Percentiles rank a stretch among this genome's conserved stretches.
Evolutionary conservation across 2,329 filamentous ascomycete genomes (phyloP).

Genomic region (Trichoderma koningii): DNA sequence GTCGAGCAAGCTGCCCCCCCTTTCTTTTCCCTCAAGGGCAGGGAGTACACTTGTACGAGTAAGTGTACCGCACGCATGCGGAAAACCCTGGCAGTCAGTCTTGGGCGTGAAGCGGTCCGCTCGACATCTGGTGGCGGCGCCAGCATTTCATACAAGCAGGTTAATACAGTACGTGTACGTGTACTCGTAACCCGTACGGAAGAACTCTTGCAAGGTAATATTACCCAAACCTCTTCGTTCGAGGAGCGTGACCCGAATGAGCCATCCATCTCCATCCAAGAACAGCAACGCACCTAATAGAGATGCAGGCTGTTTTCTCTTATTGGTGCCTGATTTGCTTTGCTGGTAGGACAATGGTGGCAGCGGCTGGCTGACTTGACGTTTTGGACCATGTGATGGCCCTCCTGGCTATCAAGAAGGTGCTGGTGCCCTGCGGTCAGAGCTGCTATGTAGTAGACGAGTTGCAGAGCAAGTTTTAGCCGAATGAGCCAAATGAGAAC

Average conservation of each 20-base stretch:
- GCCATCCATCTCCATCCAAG: conserved; percentile 20
- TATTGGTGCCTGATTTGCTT: conserved; percentile 24
- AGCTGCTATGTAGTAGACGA: neutral
- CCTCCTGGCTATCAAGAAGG: neutral
- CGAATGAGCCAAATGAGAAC: too few species aligned
- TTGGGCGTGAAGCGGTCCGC: conserved; percentile 11
- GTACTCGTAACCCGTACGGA: too few species aligned
- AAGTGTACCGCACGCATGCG: neutral
- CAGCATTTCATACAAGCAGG: neutral
- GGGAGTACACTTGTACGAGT: neutral
- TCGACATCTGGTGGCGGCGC: neutral
- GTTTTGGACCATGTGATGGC: neutral
- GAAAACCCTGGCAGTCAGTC: conserved; percentile 5
- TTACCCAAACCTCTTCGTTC: too few species aligned
- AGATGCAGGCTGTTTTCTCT: neutral
- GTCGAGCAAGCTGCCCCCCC: conserved; percentile 7
- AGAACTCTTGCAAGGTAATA: too few species aligned
- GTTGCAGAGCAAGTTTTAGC: too few species aligned
- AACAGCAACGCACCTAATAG: conserved; percentile 25
- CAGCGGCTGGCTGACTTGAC: conserved; percentile 1
- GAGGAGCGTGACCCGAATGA: neutral
- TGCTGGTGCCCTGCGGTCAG: neutral
- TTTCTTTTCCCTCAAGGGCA: neutral
- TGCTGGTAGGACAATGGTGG: neutral
- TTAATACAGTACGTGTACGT: too few species aligned